These are phyloP conservation scores for Ceratobasidium sp. DNA, from an alignment of 1,284 basidiomycete genomes.

Conservation along the genomic window DNA sequence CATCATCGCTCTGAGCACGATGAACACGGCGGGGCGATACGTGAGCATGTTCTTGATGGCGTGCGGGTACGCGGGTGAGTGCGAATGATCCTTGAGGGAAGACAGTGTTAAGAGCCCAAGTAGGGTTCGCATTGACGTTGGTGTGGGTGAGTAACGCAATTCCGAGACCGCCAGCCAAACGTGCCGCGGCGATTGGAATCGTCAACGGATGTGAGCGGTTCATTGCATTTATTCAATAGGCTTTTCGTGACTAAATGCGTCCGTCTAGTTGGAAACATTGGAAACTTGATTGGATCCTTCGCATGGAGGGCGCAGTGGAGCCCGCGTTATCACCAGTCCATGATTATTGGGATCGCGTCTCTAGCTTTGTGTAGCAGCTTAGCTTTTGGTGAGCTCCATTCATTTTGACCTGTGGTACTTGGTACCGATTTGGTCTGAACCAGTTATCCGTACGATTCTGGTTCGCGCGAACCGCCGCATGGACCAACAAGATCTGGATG, in stretches of 20 bases:
- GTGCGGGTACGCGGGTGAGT: conserved; percentile 66
- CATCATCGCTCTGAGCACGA: conserved; percentile 71
- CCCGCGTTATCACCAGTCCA: conserved; percentile 66
- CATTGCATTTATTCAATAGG: neutral
- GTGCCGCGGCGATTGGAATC: conserved; percentile 64
- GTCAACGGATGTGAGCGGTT: conserved; percentile 56
- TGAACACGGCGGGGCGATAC: conserved; percentile 69
- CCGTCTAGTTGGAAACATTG: conserved; percentile 57
- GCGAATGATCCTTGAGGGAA: neutral
- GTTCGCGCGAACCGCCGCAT: conserved; percentile 62
- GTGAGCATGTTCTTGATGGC: conserved; percentile 76
- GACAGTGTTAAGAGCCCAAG: neutral
- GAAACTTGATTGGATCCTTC: conserved; percentile 66
- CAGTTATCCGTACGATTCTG: conserved; percentile 65
- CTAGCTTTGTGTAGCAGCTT: conserved; percentile 60
- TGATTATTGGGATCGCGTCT: conserved; percentile 63
- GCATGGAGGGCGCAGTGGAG: conserved; percentile 67
- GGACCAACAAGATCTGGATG: conserved; percentile 62
- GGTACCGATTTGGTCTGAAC: conserved; percentile 11
- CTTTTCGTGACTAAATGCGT: neutral
- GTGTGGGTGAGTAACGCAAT: conserved; percentile 71
- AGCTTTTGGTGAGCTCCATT: conserved; percentile 58
- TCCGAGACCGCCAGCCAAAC: conserved; percentile 73
- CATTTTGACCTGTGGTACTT: conserved; percentile 40
- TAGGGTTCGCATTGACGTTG: conserved; percentile 70